A percentile compares a stretch with the other conserved stretches of the same genome.
phyloP scores from a whole-genome alignment of 2,329 filamentous ascomycete genomes.

The Aphanoascus verrucosus region DNA sequence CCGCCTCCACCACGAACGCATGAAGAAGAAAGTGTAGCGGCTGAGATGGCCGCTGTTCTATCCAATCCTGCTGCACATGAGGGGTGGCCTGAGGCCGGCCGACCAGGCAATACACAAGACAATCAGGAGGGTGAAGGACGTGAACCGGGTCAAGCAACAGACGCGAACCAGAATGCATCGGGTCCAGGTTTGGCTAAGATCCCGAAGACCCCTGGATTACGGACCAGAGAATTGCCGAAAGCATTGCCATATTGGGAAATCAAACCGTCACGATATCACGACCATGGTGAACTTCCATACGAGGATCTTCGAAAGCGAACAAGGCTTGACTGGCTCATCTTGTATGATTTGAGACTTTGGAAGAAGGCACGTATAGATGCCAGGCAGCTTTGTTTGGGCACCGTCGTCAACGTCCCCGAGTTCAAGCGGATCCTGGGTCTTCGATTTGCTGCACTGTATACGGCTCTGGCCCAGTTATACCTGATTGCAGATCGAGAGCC shows the following conservation, averaged over 20 bases:
- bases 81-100: neutral
- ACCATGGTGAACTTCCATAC: slow-evolving; percentile 54
- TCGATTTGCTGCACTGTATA: slow-evolving; percentile 91
- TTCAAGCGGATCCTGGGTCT: slow-evolving; percentile 92
- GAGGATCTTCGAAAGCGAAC: slow-evolving; percentile 86
- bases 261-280: slow-evolving; percentile 47
- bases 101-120: neutral
- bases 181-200: slow-evolving; percentile 45
- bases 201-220: slow-evolving; percentile 63
- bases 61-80: neutral
- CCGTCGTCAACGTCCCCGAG: slow-evolving; percentile 85
- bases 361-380: slow-evolving; percentile 87
- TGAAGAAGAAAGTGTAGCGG: neutral
- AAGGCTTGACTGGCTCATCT: slow-evolving; percentile 82
- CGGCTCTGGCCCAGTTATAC: slow-evolving; percentile 83
- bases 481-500: slow-evolving; percentile 92
- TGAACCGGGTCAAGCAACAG: neutral
- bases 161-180: neutral
- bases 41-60: neutral
- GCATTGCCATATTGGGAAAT: slow-evolving; percentile 74
- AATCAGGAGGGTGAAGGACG: neutral
- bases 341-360: slow-evolving; percentile 94
- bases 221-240: slow-evolving; percentile 32
- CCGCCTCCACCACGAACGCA: slow-evolving; percentile 52
- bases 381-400: slow-evolving; percentile 88